Percentiles rank a stretch among this genome's conserved stretches.
phyloP scores from a whole-genome alignment of 1,284 basidiomycete genomes.

The Naganishia cerealis region DNA sequence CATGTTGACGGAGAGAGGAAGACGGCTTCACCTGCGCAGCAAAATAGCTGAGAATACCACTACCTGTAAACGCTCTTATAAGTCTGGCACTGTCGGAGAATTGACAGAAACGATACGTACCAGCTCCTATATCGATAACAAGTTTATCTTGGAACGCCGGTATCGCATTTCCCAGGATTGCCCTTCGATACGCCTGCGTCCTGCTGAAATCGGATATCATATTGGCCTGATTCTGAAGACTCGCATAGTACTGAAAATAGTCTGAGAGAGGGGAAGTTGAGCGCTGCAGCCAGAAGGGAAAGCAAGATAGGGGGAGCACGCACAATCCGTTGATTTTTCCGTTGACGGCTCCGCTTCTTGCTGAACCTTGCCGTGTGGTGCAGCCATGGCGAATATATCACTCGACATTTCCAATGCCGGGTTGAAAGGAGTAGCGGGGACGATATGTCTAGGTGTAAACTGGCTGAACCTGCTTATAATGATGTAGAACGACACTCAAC shows the following conservation, averaged over 20 bases:
- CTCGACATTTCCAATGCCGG: not conserved
- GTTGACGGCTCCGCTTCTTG: constrained; percentile 4
- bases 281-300: not conserved
- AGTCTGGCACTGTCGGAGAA: not conserved
- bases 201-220: constrained; percentile 54
- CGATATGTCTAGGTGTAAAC: not conserved
- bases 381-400: not conserved
- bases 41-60: constrained; percentile 59
- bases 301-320: not conserved
- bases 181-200: constrained; percentile 53
- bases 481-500: constrained; percentile 10
- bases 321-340: constrained; percentile 24
- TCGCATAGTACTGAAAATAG: constrained; percentile 38
- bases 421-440: not conserved
- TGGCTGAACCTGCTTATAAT: too few relatives aligned
- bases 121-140: constrained; percentile 57
- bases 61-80: constrained; percentile 44
- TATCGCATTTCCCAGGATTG: constrained; percentile 53
- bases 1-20: too few relatives aligned
- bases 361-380: constrained; percentile 18
- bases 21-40: constrained; percentile 45
- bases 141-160: constrained; percentile 49
- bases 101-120: constrained; percentile 37
- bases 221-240: constrained; percentile 45
- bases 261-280: constrained; percentile 4